These are phyloP conservation scores for Nakazawaea ishiwadae DNA, from an alignment of 805 yeast species.

Conservation along the genomic window DNA sequence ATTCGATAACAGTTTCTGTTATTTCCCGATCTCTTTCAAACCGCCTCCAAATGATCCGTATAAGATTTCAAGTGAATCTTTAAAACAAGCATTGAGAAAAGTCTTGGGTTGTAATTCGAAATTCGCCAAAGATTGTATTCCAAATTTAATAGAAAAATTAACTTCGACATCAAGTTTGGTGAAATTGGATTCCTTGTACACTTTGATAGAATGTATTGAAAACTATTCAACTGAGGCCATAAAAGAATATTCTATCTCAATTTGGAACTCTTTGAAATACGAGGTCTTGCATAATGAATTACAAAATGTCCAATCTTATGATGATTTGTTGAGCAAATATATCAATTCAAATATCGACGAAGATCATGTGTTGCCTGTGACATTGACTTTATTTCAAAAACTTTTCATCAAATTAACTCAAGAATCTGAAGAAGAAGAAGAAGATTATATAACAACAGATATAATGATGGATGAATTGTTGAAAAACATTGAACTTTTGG, in stretches of 20 bases:
- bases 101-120: constrained; percentile 58
- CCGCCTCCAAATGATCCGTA: constrained; percentile 92
- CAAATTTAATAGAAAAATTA: constrained; percentile 74
- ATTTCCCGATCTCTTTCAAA: constrained; percentile 92
- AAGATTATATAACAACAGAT: constrained; percentile 17
- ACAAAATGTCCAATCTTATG: constrained; percentile 23
- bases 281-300: constrained; percentile 79
- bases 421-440: constrained; percentile 16
- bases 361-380: constrained; percentile 31
- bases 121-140: constrained; percentile 70
- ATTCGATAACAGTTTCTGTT: constrained; percentile 88
- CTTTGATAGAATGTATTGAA: constrained; percentile 53
- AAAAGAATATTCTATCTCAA: constrained; percentile 57
- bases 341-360: constrained; percentile 27
- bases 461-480: constrained; percentile 44
- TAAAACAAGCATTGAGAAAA: constrained; percentile 55
- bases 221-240: constrained; percentile 46
- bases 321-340: constrained; percentile 24
- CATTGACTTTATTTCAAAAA: constrained; percentile 39
- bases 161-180: constrained; percentile 71
- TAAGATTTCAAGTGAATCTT: constrained; percentile 67
- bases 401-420: constrained; percentile 35
- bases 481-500: constrained; percentile 43
- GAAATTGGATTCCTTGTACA: constrained; percentile 66
- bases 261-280: constrained; percentile 87